Percentiles rank a stretch among this genome's conserved stretches.
Conservation (phyloP, 805 yeast genomes). For the Kodamaea leandrae region DNA sequence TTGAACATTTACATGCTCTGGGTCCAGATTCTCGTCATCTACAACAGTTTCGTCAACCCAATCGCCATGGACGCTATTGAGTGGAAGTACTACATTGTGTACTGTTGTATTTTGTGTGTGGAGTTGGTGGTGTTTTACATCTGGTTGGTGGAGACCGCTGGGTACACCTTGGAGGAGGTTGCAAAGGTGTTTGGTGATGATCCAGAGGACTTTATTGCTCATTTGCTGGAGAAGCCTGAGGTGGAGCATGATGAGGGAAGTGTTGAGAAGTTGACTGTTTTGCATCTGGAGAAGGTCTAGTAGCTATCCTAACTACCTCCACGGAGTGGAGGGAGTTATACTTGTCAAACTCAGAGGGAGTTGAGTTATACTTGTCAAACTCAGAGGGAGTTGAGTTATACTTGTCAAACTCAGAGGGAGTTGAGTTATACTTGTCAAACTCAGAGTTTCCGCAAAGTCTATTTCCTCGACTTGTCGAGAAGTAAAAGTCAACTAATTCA, state of each 20-base stretch:
- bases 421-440: too few species aligned
- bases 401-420: too few species aligned
- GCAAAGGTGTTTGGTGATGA: conserved; percentile 44
- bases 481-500: too few species aligned
- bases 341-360: too few species aligned
- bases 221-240: neutral
- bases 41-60: conserved; percentile 11
- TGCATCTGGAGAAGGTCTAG: neutral
- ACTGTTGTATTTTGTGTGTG: conserved; percentile 13
- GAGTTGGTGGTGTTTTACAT: conserved; percentile 30
- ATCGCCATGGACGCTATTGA: conserved; percentile 23
- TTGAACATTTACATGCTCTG: conserved; percentile 15
- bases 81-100: conserved; percentile 13
- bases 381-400: too few species aligned
- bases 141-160: conserved; percentile 43
- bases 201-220: conserved; percentile 8
- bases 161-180: conserved; percentile 43
- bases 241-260: too few species aligned
- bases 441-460: too few species aligned
- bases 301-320: too few species aligned
- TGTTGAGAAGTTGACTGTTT: too few species aligned
- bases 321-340: too few species aligned
- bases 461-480: too few species aligned
- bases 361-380: too few species aligned
- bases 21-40: conserved; percentile 35